Evolutionary conservation across 2,329 filamentous ascomycete species (phyloP).

Genomic region (Catunica adiposa): DNA sequence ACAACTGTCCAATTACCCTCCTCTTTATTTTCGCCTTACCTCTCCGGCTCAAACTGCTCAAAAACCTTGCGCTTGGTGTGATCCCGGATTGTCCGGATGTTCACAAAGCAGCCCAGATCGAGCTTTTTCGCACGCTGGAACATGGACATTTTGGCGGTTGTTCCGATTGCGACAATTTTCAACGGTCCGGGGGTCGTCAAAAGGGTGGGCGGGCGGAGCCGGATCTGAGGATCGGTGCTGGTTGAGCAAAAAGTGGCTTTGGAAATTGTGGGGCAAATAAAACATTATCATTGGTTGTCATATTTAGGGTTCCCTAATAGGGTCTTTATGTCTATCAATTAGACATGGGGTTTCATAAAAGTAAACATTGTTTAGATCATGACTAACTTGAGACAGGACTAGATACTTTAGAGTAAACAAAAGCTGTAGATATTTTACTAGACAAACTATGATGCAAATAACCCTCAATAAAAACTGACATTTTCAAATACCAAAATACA

Average conservation of each 20-base stretch:
- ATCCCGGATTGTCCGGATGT: slow-evolving; percentile 75
- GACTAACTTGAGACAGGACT: too few relatives aligned
- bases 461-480: not conserved
- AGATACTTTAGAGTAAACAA: too few relatives aligned
- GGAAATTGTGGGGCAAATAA: not conserved
- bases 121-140: slow-evolving; percentile 72
- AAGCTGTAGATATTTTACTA: too few relatives aligned
- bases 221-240: not conserved
- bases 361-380: too few relatives aligned
- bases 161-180: not conserved
- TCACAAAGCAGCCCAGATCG: slow-evolving; percentile 75
- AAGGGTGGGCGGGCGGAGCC: not conserved
- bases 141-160: slow-evolving; percentile 49
- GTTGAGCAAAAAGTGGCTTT: slow-evolving; percentile 4
- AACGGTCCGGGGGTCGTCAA: not conserved
- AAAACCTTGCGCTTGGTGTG: slow-evolving; percentile 94
- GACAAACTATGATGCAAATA: not conserved
- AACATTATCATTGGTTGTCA: not conserved
- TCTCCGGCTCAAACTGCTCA: slow-evolving; percentile 69
- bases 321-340: not conserved
- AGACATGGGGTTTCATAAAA: too few relatives aligned
- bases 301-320: not conserved
- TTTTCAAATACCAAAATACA: not conserved
- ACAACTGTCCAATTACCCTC: not conserved
- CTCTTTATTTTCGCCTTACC: slow-evolving; percentile 34